Evolutionary conservation across 768 basidiomycete species (phyloP).

Genomic region (Phylloporus scabripes): DNA sequence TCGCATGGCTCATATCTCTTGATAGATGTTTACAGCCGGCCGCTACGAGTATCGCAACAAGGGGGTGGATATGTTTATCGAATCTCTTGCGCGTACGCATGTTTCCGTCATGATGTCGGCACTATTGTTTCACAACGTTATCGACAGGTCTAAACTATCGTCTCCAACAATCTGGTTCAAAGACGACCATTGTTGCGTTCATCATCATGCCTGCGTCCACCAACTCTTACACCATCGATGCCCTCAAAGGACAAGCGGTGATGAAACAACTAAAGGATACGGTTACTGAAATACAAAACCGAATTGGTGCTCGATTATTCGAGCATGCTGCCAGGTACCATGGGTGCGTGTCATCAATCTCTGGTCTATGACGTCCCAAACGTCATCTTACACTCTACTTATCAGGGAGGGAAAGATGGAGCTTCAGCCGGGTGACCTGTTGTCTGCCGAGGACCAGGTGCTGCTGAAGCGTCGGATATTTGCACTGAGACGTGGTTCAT

Average conservation of each 20-base stretch:
- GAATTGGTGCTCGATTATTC: conserved; percentile 87
- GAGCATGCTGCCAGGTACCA: conserved; percentile 92
- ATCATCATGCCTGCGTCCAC: conserved; percentile 98
- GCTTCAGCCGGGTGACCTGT: conserved; percentile 67
- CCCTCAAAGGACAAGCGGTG: conserved; percentile 95
- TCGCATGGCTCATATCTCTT: conserved; percentile 4
- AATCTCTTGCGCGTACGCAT: conserved; percentile 78
- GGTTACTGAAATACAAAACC: conserved; percentile 90
- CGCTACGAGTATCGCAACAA: conserved; percentile 99
- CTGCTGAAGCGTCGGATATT: conserved; percentile 94
- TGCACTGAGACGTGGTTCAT: conserved; percentile 88
- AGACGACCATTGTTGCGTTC: conserved; percentile 90
- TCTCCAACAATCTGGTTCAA: conserved; percentile 58
- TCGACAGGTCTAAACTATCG: conserved; percentile 50
- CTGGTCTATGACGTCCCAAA: background rate
- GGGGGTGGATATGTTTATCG: conserved; percentile 99
- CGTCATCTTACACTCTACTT: background rate
- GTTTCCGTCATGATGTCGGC: background rate
- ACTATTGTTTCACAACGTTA: background rate
- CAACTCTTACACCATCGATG: conserved; percentile 95
- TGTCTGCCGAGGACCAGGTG: conserved; percentile 90
- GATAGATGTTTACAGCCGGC: conserved; percentile 98
- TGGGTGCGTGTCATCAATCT: conserved; percentile 49
- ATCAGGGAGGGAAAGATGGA: conserved; percentile 67
- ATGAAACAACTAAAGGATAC: conserved; percentile 96